phyloP scores from a whole-genome alignment of 352 stramenopile genomes.

The Pythium volutum region DNA sequence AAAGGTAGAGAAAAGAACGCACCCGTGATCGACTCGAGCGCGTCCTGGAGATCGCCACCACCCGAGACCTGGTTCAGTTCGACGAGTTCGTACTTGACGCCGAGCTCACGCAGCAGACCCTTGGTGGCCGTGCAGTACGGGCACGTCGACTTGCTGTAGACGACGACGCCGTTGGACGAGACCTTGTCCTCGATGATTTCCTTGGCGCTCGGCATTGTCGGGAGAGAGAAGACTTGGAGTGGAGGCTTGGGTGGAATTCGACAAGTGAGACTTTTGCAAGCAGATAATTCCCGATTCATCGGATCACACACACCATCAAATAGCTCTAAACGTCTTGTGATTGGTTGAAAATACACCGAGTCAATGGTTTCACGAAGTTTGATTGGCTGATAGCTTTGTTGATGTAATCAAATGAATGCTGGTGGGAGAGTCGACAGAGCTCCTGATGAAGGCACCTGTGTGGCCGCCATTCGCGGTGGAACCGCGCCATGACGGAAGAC shows the following conservation, averaged over 20 bases:
- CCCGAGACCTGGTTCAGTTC: conserved; percentile 56
- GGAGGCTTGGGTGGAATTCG: not conserved
- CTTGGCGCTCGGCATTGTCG: conserved; percentile 42
- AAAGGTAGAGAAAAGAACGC: not conserved
- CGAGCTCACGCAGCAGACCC: conserved; percentile 49
- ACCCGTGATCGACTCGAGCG: conserved; percentile 57
- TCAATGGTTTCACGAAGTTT: not conserved
- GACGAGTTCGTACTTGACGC: conserved; percentile 50
- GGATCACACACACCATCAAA: not conserved
- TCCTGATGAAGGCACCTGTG: not conserved
- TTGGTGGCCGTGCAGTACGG: conserved; percentile 90
- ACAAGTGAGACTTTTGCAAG: not conserved
- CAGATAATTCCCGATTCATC: no score
- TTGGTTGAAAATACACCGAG: not conserved
- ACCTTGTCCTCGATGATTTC: conserved; percentile 69
- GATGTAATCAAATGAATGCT: conserved; percentile 3
- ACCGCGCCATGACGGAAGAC: no score
- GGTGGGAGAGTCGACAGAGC: not conserved
- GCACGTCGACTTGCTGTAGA: conserved; percentile 96
- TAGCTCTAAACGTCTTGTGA: not conserved
- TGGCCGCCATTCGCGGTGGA: no score
- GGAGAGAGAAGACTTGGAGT: not conserved
- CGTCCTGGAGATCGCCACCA: conserved; percentile 57
- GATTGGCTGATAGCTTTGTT: not conserved
- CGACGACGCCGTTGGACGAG: conserved; percentile 44